Evolutionary conservation across 2,329 filamentous ascomycete genomes (phyloP).

Genomic region (Fusarium annulatum): DNA sequence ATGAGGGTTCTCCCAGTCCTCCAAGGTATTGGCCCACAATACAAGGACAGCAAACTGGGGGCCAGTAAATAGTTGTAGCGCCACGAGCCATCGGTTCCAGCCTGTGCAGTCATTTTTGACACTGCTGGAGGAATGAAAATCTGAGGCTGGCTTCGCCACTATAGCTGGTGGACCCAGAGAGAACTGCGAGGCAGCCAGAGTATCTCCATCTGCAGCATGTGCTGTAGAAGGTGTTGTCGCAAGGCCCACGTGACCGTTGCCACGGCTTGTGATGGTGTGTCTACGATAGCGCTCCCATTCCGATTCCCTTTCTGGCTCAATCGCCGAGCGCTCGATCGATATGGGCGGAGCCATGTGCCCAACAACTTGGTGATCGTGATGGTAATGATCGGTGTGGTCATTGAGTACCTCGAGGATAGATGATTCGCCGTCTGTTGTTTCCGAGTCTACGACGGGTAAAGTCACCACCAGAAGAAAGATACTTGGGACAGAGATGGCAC

Average conservation of each 20-base stretch:
- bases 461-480: constrained; percentile 92
- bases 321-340: constrained; percentile 49
- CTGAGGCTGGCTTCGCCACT: constrained; percentile 48
- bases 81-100: constrained; percentile 94
- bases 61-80: constrained; percentile 85
- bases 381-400: constrained; percentile 44
- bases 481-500: constrained; percentile 85
- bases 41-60: constrained; percentile 85
- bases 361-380: constrained; percentile 43
- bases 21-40: constrained; percentile 74
- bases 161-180: constrained; percentile 41
- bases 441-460: constrained; percentile 86
- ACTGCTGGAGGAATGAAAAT: constrained; percentile 48
- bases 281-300: constrained; percentile 71
- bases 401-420: constrained; percentile 43
- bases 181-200: constrained; percentile 28
- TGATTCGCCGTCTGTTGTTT: constrained; percentile 60
- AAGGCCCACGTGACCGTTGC: constrained; percentile 40
- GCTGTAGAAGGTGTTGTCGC: constrained; percentile 29
- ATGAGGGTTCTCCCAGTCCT: constrained; percentile 66
- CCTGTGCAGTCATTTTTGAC: constrained; percentile 59
- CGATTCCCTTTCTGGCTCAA: constrained; percentile 60
- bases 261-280: constrained; percentile 51
- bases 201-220: constrained; percentile 37
- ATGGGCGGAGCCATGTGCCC: constrained; percentile 51